Conservation (phyloP, 805 yeast genomes). For the Starmerella tilneyi region DNA sequence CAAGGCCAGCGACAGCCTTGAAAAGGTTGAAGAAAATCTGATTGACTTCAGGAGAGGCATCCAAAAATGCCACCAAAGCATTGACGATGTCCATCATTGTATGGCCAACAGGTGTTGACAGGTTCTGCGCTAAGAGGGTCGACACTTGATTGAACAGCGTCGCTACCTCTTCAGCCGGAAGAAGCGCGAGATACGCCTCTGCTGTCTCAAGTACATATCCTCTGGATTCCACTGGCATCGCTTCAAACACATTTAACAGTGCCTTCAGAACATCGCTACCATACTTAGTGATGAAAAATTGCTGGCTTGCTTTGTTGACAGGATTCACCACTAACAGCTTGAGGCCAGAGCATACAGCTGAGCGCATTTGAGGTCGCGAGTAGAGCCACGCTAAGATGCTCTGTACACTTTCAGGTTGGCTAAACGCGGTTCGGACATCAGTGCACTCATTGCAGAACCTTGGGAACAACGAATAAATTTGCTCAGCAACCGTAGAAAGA, state of each 20-base stretch:
- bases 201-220: slow-evolving; percentile 79
- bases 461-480: slow-evolving; percentile 85
- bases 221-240: slow-evolving; percentile 70
- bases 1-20: slow-evolving; percentile 18
- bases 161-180: slow-evolving; percentile 55
- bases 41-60: slow-evolving; percentile 30
- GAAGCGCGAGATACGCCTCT: slow-evolving; percentile 64
- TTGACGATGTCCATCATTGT: slow-evolving; percentile 89
- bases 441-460: slow-evolving; percentile 78
- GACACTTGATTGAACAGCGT: slow-evolving; percentile 80
- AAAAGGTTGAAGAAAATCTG: slow-evolving; percentile 22
- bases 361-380: slow-evolving; percentile 63
- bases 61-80: slow-evolving; percentile 76
- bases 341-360: slow-evolving; percentile 72
- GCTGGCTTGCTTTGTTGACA: slow-evolving; percentile 44
- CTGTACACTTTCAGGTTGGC: slow-evolving; percentile 51
- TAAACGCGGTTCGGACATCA: slow-evolving; percentile 45
- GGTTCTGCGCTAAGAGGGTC: slow-evolving; percentile 48
- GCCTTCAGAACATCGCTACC: slow-evolving; percentile 75
- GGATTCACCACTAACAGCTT: slow-evolving; percentile 70
- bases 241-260: slow-evolving; percentile 84
- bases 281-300: slow-evolving; percentile 44
- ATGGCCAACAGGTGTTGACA: slow-evolving; percentile 40
- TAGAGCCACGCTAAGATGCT: slow-evolving; percentile 63
- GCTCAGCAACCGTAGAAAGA: slow-evolving; percentile 76